Percentiles rank a stretch among this genome's conserved stretches.
Conservation (phyloP, 164 flowering plant species). For the Vitis cinerea region DNA sequence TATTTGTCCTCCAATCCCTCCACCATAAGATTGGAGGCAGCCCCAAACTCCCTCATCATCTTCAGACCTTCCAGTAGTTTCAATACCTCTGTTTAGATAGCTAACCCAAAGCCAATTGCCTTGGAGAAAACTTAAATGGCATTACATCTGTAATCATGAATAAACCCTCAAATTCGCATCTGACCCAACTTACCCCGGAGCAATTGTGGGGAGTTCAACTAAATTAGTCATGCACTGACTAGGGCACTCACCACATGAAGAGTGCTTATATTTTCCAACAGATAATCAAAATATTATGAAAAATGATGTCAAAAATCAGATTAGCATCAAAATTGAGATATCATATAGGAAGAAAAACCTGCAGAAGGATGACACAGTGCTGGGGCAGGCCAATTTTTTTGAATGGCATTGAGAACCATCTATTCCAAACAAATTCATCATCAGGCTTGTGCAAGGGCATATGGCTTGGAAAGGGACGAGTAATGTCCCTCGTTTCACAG, state of each 20-base stretch:
- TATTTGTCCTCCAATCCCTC: too few species aligned
- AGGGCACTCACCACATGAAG: background rate
- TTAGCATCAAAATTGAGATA: constrained; percentile 20
- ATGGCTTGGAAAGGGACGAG: constrained; percentile 90
- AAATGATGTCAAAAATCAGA: background rate
- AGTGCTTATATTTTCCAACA: background rate
- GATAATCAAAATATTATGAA: background rate
- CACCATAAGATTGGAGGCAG: too few species aligned
- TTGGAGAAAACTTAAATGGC: too few species aligned
- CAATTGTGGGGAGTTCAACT: too few species aligned
- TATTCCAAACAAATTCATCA: constrained; percentile 96
- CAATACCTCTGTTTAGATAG: too few species aligned
- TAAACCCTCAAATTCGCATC: too few species aligned
- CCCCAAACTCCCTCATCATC: too few species aligned
- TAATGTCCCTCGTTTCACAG: constrained; percentile 91
- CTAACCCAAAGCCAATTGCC: too few species aligned
- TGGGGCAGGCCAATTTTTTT: constrained; percentile 74
- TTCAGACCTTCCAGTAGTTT: too few species aligned
- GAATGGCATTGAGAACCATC: constrained; percentile 83
- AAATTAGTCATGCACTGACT: too few species aligned
- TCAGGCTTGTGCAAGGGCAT: constrained; percentile 76
- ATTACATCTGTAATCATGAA: too few species aligned
- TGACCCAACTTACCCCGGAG: too few species aligned
- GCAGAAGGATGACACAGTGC: constrained; percentile 88
- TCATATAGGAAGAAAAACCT: constrained; percentile 60